phyloP scores from a whole-genome alignment of 129 eudicot genomes.

The Tagetes patula region DNA sequence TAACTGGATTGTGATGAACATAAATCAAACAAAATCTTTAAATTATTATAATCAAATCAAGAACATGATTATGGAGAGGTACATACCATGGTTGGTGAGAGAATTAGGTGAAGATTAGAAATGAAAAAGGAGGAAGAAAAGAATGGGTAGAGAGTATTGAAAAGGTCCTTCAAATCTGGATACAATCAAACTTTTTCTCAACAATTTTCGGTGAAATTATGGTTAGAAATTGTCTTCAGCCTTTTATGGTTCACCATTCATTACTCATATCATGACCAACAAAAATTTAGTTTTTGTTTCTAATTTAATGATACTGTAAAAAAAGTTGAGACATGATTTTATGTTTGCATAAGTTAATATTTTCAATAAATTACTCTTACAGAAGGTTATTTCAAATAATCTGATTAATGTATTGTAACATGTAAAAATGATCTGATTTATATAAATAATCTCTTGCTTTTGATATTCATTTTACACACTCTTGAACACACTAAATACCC shows the following conservation, averaged over 20 bases:
- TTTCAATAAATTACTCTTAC: not conserved
- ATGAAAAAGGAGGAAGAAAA: constrained; percentile 20
- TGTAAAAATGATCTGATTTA: not conserved
- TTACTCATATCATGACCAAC: constrained; percentile 14
- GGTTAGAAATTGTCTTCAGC: constrained; percentile 35
- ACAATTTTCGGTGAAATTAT: constrained; percentile 27
- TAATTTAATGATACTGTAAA: not conserved
- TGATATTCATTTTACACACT: constrained; percentile 1
- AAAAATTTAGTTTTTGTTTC: not conserved
- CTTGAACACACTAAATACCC: not conserved
- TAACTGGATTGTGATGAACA: constrained; percentile 12
- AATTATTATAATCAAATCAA: not conserved
- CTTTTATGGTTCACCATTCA: constrained; percentile 34
- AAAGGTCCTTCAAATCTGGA: constrained; percentile 47
- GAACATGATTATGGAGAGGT: constrained; percentile 17
- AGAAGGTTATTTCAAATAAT: not conserved
- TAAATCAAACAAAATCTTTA: not conserved
- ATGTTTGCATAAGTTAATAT: not conserved
- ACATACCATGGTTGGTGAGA: constrained; percentile 54
- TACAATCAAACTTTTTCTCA: constrained; percentile 34
- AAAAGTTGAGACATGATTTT: not conserved
- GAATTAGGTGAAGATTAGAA: constrained; percentile 21
- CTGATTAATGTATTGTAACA: not conserved
- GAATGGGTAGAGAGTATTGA: constrained; percentile 7
- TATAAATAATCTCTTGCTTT: not conserved